phyloP scores from a whole-genome alignment of 2,329 filamentous ascomycete species.

The Mycosphaerella sp. region DNA sequence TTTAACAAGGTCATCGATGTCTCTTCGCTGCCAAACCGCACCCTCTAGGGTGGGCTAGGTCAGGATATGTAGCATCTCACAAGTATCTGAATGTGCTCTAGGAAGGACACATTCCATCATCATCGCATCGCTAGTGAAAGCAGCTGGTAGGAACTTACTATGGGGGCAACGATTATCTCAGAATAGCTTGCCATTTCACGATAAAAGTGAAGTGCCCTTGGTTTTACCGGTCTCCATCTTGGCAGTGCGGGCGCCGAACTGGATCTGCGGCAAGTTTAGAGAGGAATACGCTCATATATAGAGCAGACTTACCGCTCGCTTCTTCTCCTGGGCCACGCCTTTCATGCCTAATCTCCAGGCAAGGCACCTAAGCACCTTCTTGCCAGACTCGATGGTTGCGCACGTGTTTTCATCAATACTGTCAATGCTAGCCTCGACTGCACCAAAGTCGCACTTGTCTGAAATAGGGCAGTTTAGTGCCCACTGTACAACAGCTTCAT shows the following conservation, averaged over 20 bases:
- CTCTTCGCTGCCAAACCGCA: conserved; percentile 23
- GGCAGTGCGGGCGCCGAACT: conserved; percentile 40
- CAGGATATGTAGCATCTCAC: conserved; percentile 21
- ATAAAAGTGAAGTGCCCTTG: conserved; percentile 43
- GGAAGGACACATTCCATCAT: conserved; percentile 23
- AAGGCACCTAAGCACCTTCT: conserved; percentile 70
- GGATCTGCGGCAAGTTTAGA: conserved; percentile 31
- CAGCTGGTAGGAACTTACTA: not conserved
- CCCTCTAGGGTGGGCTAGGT: conserved; percentile 22
- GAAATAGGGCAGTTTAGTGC: conserved; percentile 66
- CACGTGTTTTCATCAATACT: conserved; percentile 17
- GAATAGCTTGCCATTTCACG: conserved; percentile 19
- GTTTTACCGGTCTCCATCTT: conserved; percentile 46
- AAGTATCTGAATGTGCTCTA: conserved; percentile 29
- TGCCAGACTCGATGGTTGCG: conserved; percentile 62
- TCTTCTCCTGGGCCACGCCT: conserved; percentile 75
- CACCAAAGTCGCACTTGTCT: conserved; percentile 78
- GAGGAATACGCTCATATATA: not conserved
- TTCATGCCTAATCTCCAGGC: conserved; percentile 67
- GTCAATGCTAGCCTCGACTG: conserved; percentile 12
- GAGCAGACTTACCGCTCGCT: conserved; percentile 63
- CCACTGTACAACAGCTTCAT: conserved; percentile 79
- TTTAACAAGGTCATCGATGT: conserved; percentile 26
- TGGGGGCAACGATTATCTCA: not conserved
- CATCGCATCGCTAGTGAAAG: conserved; percentile 7